Conservation (phyloP, 1,284 basidiomycete species). For the Ceratobasidium sp. region DNA sequence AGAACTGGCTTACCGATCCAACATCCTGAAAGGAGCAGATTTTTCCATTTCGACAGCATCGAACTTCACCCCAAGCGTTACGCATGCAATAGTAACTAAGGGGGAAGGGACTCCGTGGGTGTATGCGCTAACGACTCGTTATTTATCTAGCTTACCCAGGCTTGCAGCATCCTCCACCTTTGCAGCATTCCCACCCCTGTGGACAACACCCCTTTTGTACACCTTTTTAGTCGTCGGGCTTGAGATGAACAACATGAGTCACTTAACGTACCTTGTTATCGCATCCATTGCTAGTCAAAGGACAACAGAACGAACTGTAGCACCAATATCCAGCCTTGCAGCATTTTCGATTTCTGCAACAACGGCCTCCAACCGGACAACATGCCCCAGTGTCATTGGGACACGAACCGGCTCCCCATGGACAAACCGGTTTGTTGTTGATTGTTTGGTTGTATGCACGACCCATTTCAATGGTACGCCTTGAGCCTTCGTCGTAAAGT, state of each 20-base stretch:
- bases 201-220: constrained; percentile 19
- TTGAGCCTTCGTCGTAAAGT: not conserved
- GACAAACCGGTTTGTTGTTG: not conserved
- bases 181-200: constrained; percentile 12
- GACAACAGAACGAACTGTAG: constrained; percentile 6
- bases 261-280: not conserved
- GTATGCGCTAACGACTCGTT: not conserved
- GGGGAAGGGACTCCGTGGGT: too few species aligned
- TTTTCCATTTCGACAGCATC: constrained; percentile 1
- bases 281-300: not conserved
- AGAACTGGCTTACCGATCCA: too few species aligned
- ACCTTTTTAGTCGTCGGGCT: not conserved
- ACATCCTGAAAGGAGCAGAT: not conserved
- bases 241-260: not conserved
- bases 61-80: not conserved
- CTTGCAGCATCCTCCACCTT: constrained; percentile 18
- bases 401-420: not conserved
- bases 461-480: not conserved
- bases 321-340: constrained; percentile 17
- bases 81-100: constrained; percentile 12
- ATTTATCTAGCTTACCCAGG: constrained; percentile 9
- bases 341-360: not conserved
- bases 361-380: constrained; percentile 20
- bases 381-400: constrained; percentile 8
- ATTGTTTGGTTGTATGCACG: not conserved